phyloP scores from a whole-genome alignment of 148 eudicot genomes.

The Silene conica region DNA sequence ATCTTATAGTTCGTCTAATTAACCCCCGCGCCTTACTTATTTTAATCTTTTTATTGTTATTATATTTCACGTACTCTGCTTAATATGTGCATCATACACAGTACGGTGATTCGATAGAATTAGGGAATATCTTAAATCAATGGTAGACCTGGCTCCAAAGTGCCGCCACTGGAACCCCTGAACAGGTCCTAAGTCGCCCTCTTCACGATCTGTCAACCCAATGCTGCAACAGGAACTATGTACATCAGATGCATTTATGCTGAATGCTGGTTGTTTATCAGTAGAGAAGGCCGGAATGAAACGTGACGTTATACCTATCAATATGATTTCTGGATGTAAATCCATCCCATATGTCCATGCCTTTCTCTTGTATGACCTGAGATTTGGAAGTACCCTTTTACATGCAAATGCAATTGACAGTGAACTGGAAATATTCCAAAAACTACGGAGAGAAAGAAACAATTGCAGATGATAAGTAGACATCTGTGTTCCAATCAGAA shows the following conservation, averaged over 20 bases:
- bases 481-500: neutral
- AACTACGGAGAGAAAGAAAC: neutral
- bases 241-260: conserved; percentile 6
- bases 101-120: too few relatives aligned
- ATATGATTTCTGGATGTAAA: conserved; percentile 79
- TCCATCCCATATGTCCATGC: conserved; percentile 80
- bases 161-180: conserved; percentile 97
- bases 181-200: conserved; percentile 86
- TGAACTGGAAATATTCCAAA: neutral
- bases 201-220: conserved; percentile 75
- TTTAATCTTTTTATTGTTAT: too few relatives aligned
- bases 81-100: too few relatives aligned
- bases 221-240: conserved; percentile 39
- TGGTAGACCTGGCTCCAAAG: conserved; percentile 76
- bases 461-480: neutral
- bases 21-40: too few relatives aligned
- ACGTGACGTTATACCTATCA: conserved; percentile 37
- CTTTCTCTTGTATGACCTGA: conserved; percentile 73
- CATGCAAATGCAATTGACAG: neutral
- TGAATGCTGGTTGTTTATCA: neutral
- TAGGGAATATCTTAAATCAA: neutral
- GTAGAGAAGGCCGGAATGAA: neutral
- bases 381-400: neutral
- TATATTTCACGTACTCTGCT: too few relatives aligned
- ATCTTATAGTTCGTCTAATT: too few relatives aligned